Evolutionary conservation across 2,329 filamentous ascomycete species (phyloP).

Genomic region (Hypoxylon sp.): DNA sequence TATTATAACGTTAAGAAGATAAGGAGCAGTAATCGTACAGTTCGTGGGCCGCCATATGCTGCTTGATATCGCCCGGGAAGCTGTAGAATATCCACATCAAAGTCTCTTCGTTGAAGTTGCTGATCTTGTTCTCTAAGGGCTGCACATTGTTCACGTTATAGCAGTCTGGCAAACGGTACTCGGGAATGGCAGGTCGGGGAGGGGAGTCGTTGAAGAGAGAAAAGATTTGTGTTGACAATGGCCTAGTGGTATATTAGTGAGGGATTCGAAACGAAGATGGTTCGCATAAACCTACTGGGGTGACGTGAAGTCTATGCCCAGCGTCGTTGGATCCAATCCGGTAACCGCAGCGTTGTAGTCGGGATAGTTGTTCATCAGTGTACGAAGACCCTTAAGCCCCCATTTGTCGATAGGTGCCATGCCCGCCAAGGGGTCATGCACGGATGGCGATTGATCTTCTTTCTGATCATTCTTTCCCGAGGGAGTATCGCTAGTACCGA

Average conservation of each 20-base stretch:
- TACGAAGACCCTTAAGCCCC: constrained; percentile 75
- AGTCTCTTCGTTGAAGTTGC: constrained; percentile 77
- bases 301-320: constrained; percentile 72
- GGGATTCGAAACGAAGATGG: neutral
- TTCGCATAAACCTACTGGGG: constrained; percentile 66
- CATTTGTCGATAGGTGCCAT: constrained; percentile 76
- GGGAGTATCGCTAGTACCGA: constrained; percentile 61
- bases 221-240: constrained; percentile 72
- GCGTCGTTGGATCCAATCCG: constrained; percentile 70
- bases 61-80: constrained; percentile 73
- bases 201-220: constrained; percentile 73
- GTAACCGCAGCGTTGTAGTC: constrained; percentile 74
- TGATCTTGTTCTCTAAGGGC: constrained; percentile 75
- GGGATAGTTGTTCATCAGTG: constrained; percentile 74
- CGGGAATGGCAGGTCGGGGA: constrained; percentile 70
- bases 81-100: constrained; percentile 80
- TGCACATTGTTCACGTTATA: constrained; percentile 78
- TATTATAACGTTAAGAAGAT: constrained; percentile 10
- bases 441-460: constrained; percentile 58
- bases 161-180: constrained; percentile 74
- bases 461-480: constrained; percentile 63
- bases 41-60: constrained; percentile 74
- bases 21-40: constrained; percentile 62
- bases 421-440: constrained; percentile 71
- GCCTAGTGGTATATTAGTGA: constrained; percentile 56